Conservation (phyloP, 192 early-diverging fungal species). For the Paraglomus brasilianum region DNA sequence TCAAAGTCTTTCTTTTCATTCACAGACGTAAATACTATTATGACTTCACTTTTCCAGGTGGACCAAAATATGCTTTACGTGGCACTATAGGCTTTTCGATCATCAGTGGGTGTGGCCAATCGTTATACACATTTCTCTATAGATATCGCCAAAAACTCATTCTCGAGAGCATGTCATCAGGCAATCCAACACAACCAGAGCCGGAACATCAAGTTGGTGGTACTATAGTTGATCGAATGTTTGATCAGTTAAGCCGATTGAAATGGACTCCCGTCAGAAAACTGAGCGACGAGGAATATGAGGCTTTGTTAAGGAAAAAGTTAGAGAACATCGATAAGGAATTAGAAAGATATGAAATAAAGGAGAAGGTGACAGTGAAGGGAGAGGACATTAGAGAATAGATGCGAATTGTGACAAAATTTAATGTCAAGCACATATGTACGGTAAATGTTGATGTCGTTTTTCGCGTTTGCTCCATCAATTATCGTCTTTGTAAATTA, state of each 20-base stretch:
- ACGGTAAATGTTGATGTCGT: too few relatives aligned
- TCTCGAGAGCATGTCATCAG: not conserved
- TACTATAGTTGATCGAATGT: not conserved
- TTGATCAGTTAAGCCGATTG: not conserved
- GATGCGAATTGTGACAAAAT: too few relatives aligned
- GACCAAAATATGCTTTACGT: not conserved
- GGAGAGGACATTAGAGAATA: too few relatives aligned
- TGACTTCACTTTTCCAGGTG: not conserved
- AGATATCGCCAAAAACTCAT: slow-evolving; percentile 14
- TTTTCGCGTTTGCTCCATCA: too few relatives aligned
- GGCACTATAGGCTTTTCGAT: not conserved
- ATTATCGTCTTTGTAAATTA: too few relatives aligned
- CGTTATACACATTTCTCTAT: slow-evolving; percentile 2
- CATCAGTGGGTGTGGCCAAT: slow-evolving; percentile 17
- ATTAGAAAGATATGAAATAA: too few relatives aligned
- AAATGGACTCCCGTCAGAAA: slow-evolving; percentile 19
- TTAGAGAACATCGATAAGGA: too few relatives aligned
- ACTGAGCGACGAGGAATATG: slow-evolving; percentile 9
- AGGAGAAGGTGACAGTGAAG: too few relatives aligned
- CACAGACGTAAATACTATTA: not conserved
- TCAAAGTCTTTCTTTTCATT: too few relatives aligned
- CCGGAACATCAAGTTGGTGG: not conserved
- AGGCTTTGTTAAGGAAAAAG: too few relatives aligned
- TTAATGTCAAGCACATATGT: too few relatives aligned
- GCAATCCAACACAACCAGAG: not conserved